Conservation (phyloP, 345 rosid genomes). For the Cardamine resedifolia region DNA sequence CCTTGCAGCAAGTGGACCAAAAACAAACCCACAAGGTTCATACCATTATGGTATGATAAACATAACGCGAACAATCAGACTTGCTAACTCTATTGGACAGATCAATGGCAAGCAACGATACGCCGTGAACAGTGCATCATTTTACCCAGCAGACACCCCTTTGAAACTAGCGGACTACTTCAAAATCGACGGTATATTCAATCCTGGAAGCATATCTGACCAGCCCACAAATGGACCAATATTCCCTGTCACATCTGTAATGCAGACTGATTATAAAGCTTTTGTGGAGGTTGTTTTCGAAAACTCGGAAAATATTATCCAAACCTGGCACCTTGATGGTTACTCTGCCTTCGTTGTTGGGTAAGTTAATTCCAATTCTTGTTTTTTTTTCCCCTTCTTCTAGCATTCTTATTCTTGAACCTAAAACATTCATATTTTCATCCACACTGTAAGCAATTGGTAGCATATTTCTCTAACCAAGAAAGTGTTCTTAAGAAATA, state of each 20-base stretch:
- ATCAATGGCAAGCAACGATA: constrained; percentile 79
- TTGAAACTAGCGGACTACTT: constrained; percentile 84
- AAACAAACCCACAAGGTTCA: constrained; percentile 94
- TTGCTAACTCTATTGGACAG: constrained; percentile 71
- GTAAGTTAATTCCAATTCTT: constrained; percentile 41
- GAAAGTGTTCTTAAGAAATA: not conserved
- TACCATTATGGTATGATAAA: constrained; percentile 83
- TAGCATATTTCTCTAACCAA: not conserved
- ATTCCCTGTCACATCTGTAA: constrained; percentile 65
- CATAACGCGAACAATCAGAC: constrained; percentile 52
- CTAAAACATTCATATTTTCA: not conserved
- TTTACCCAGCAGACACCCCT: constrained; percentile 66
- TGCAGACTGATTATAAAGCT: constrained; percentile 57
- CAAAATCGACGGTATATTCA: constrained; percentile 69
- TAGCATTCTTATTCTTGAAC: not conserved
- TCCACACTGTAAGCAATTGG: not conserved
- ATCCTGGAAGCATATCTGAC: constrained; percentile 57
- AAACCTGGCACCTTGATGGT: constrained; percentile 77
- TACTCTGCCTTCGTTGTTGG: constrained; percentile 76
- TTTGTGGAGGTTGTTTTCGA: constrained; percentile 73
- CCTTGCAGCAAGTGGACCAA: constrained; percentile 88
- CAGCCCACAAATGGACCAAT: constrained; percentile 55
- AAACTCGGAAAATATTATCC: constrained; percentile 60
- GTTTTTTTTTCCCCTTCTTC: not conserved
- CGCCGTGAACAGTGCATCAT: constrained; percentile 78